phyloP scores from a whole-genome alignment of 2,329 filamentous ascomycete genomes.

The Chalara sp. region DNA sequence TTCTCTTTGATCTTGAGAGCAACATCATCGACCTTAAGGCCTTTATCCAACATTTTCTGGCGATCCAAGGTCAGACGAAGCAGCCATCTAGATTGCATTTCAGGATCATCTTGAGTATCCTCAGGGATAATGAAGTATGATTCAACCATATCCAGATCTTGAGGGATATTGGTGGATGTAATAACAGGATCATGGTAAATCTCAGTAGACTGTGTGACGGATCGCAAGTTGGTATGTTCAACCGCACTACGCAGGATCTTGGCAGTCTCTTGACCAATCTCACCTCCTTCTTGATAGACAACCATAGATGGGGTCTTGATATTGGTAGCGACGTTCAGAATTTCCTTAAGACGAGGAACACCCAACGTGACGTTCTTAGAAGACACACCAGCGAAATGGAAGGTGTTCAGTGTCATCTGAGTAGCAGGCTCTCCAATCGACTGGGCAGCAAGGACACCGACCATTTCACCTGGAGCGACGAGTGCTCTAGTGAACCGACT shows the following conservation, averaged over 20 bases:
- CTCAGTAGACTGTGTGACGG: constrained; percentile 85
- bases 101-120: constrained; percentile 53
- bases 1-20: constrained; percentile 83
- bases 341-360: constrained; percentile 98
- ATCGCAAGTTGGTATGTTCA: constrained; percentile 89
- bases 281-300: constrained; percentile 66
- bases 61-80: constrained; percentile 89
- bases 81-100: constrained; percentile 88
- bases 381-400: constrained; percentile 99
- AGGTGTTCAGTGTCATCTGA: constrained; percentile 99
- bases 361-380: constrained; percentile 99
- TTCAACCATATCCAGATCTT: constrained; percentile 89
- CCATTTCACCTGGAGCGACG: constrained; percentile 95
- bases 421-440: constrained; percentile 98
- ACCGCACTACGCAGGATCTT: constrained; percentile 83
- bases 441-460: constrained; percentile 93
- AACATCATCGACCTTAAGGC: constrained; percentile 84
- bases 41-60: constrained; percentile 92
- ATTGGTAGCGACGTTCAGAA: constrained; percentile 94
- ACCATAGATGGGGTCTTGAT: constrained; percentile 99
- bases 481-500: constrained; percentile 79
- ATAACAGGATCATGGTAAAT: constrained; percentile 97
- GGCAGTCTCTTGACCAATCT: constrained; percentile 68
- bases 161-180: constrained; percentile 74
- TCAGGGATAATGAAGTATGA: constrained; percentile 95